These are phyloP conservation scores for Amanita subjunquillea DNA, from an alignment of 768 basidiomycete species.

Conservation along the genomic window DNA sequence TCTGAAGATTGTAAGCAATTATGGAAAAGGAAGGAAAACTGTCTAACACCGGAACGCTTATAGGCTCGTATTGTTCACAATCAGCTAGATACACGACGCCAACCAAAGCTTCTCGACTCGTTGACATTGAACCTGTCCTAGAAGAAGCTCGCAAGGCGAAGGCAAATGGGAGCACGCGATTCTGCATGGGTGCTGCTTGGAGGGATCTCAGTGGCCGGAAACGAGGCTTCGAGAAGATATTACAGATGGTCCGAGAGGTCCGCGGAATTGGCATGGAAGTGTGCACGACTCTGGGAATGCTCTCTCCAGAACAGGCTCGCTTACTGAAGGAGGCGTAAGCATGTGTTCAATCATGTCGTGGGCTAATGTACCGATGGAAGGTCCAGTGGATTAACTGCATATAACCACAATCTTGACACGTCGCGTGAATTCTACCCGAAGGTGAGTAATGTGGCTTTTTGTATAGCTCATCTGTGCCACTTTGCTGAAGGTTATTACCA, in stretches of 20 bases:
- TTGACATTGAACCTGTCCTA: slow-evolving; percentile 87
- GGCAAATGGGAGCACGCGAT: slow-evolving; percentile 92
- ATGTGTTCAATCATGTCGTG: background rate
- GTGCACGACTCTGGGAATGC: slow-evolving; percentile 97
- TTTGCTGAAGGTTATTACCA: slow-evolving; percentile 75
- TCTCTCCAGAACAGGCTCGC: slow-evolving; percentile 84
- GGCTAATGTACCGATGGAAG: slow-evolving; percentile 7
- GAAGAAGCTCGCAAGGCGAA: slow-evolving; percentile 91
- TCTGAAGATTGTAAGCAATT: slow-evolving; percentile 77
- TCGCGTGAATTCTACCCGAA: slow-evolving; percentile 94
- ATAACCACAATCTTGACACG: slow-evolving; percentile 98
- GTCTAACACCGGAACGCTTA: background rate
- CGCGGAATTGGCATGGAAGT: slow-evolving; percentile 99
- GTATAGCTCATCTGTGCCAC: background rate
- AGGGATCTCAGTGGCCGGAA: slow-evolving; percentile 88
- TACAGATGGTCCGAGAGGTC: slow-evolving; percentile 85
- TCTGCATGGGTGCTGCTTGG: slow-evolving; percentile 99
- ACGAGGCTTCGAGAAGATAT: slow-evolving; percentile 85
- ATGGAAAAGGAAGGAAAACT: slow-evolving; percentile 1
- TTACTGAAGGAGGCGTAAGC: slow-evolving; percentile 88
- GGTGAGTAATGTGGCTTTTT: slow-evolving; percentile 27
- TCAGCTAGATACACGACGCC: slow-evolving; percentile 87
- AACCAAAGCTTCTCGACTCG: slow-evolving; percentile 79
- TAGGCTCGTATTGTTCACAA: slow-evolving; percentile 96
- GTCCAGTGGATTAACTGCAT: slow-evolving; percentile 81